Evolutionary conservation across 202 grass and related monocot species (phyloP), one percentile per base, ranked within the genome.

Genomic region (Setaria viridis): DNA sequence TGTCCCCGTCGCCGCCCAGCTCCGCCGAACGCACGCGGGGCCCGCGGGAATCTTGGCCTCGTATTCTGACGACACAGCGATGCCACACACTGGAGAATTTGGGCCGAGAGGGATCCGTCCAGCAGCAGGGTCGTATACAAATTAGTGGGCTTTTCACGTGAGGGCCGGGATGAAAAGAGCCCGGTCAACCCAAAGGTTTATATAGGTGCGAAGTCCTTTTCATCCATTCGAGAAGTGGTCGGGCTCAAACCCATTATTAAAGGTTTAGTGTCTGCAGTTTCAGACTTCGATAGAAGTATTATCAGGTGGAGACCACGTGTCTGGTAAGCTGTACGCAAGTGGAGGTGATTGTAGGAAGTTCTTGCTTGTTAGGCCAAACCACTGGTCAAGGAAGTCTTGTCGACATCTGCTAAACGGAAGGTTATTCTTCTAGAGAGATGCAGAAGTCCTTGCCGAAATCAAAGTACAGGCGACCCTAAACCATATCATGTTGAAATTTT

Each of bases 11-110:
- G 39, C 66, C 25, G 25, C 37, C 41, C 35, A 69, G 32, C 20
- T 74, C 47, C 49, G 15, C 37, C 19, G 33, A 35, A 53, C 60
- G 37, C 39, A 83, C 16, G 49, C 11, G 34, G 67, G 58, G 2
- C 75, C 73, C 60, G 13, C 45, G 7, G 20, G 33, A 70, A 87
- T 84, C 80, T 75, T 32, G 73, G 67, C 29, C 16, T 49, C 19
- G 20, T 17, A 43, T 67, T 43, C 32, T 32, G 11, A 17, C 21
- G 20, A 69, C 69, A 58, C 70, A 67, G 20, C 49, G n/a, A 34
- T 29, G 47, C 43, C 25, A 25, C 16, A 34, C 6, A 4, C 4
- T 9, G 15, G 9, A 10, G 1, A 9, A 1, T 5, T 74, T 66
- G 17, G 59, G 48, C 77, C 17, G 4, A 2, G 6, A 55, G 45